Evolutionary conservation across 2,329 filamentous ascomycete genomes (phyloP).

Genomic region (Sporothrix inflata): DNA sequence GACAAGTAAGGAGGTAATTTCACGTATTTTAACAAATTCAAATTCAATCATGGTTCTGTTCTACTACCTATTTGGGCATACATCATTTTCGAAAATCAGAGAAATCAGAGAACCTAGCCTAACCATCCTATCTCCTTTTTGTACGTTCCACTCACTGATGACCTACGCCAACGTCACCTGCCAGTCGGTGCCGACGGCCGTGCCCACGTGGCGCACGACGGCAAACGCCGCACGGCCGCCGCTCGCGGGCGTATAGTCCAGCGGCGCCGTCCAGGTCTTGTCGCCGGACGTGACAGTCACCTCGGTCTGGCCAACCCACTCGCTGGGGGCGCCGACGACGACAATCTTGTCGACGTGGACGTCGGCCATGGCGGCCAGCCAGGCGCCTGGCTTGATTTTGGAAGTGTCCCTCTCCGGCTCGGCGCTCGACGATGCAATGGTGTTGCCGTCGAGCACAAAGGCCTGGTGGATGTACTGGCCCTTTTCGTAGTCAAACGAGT

Average conservation of each 20-base stretch:
- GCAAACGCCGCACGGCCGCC: slow-evolving; percentile 56
- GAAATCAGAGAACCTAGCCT: background rate
- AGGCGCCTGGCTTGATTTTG: slow-evolving; percentile 66
- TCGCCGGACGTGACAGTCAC: slow-evolving; percentile 61
- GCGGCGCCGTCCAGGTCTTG: slow-evolving; percentile 58
- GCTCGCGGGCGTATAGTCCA: slow-evolving; percentile 60
- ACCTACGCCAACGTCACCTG: slow-evolving; percentile 45
- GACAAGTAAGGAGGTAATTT: background rate
- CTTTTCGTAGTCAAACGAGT: slow-evolving; percentile 83
- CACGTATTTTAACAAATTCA: background rate
- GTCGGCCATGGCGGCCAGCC: slow-evolving; percentile 75
- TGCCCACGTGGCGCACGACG: slow-evolving; percentile 55
- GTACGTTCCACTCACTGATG: background rate
- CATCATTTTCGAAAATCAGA: background rate
- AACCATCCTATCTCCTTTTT: background rate
- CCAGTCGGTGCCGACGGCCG: slow-evolving; percentile 59
- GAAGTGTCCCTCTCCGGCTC: slow-evolving; percentile 58
- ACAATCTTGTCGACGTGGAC: slow-evolving; percentile 85
- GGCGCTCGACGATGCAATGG: slow-evolving; percentile 68
- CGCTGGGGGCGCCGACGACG: slow-evolving; percentile 74
- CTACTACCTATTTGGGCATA: background rate
- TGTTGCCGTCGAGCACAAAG: slow-evolving; percentile 66
- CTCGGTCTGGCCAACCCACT: slow-evolving; percentile 68
- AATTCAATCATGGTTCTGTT: slow-evolving; percentile 7
- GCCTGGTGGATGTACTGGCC: slow-evolving; percentile 86